Evolutionary conservation across 495 filamentous ascomycete genomes (phyloP).

Genomic region (Aspergillus mulundensis): DNA sequence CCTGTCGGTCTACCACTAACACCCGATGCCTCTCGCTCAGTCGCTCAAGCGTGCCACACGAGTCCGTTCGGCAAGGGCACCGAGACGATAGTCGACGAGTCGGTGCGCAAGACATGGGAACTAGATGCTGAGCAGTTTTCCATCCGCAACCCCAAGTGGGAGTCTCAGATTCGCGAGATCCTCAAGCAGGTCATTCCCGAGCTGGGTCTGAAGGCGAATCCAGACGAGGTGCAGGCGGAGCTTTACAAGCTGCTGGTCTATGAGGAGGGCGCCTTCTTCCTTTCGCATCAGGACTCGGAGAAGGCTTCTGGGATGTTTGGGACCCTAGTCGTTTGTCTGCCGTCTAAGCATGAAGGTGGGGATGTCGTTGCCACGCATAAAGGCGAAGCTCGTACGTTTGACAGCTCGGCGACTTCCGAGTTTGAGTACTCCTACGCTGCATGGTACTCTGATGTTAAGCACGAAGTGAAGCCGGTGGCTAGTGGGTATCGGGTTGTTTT

Average conservation of each 20-base stretch:
- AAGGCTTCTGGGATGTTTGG: slow-evolving; percentile 53
- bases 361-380: slow-evolving; percentile 42
- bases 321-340: slow-evolving; percentile 51
- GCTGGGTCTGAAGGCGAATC: slow-evolving; percentile 28
- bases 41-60: slow-evolving; percentile 1
- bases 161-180: background rate
- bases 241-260: slow-evolving; percentile 56
- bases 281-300: slow-evolving; percentile 50
- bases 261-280: slow-evolving; percentile 52
- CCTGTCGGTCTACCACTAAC: slow-evolving; percentile 2
- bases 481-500: slow-evolving; percentile 50
- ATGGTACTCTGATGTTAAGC: slow-evolving; percentile 54
- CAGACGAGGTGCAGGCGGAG: slow-evolving; percentile 29
- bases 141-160: slow-evolving; percentile 10
- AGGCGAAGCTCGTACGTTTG: slow-evolving; percentile 29
- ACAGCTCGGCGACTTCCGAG: slow-evolving; percentile 23
- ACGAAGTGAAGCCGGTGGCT: slow-evolving; percentile 48
- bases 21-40: background rate
- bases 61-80: slow-evolving; percentile 12
- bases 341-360: slow-evolving; percentile 50
- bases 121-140: slow-evolving; percentile 9
- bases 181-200: slow-evolving; percentile 15
- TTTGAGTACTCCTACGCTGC: slow-evolving; percentile 36
- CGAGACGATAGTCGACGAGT: slow-evolving; percentile 11
- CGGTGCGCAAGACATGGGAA: slow-evolving; percentile 14